Evolutionary conservation across 495 filamentous ascomycete genomes (phyloP), one percentile per base, ranked within the genome.

Genomic region (Viridothelium virens): DNA sequence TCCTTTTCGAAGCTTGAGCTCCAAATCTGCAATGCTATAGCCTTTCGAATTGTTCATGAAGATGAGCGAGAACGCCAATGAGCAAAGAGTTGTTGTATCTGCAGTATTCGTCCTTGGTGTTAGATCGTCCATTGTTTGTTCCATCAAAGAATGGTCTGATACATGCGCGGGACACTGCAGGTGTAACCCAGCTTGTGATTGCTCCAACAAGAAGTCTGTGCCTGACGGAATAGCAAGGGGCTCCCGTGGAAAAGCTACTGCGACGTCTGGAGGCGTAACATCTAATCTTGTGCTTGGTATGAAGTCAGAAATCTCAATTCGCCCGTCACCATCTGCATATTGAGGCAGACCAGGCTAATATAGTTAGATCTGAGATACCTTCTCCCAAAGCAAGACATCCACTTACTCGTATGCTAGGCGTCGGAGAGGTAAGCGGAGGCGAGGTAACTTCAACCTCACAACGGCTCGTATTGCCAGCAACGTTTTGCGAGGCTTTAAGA

Each of bases 21-120:
- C 41, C 41, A 46, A 46, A 46, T 46, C 41, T 46, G 41, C 41
- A 46, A 46, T 46, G 41, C 41, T 46, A 46, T 46, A 46, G 41
- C 41, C 7, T 16, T 46, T 46, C 16, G 41, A 9, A 46, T 46
- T 46, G 41, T 46, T 46, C 41, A 46, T 46, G 41, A 0, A 46
- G 41, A 46, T 46, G 41, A 46, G 41, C 41, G 41, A 46, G 41
- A 46, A 46, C 1, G 41, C 41, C 41, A 46, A 46, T 16, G 41
- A 46, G 41, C 41, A 46, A 46, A 46, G 41, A 16, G 41, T 46
- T 46, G 41, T 46, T 46, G 41, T 46, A 46, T 46, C 41, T 46
- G 41, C 41, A 46, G 41, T 1, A 46, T 46, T 46, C 41, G 41
- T 46, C 41, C 41, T 46, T 46, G 41, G 16, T 46, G 41, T 16